Base-by-base conservation (phyloP, 768 basidiomycete species). In the Boletus subcaerulescens region DNA sequence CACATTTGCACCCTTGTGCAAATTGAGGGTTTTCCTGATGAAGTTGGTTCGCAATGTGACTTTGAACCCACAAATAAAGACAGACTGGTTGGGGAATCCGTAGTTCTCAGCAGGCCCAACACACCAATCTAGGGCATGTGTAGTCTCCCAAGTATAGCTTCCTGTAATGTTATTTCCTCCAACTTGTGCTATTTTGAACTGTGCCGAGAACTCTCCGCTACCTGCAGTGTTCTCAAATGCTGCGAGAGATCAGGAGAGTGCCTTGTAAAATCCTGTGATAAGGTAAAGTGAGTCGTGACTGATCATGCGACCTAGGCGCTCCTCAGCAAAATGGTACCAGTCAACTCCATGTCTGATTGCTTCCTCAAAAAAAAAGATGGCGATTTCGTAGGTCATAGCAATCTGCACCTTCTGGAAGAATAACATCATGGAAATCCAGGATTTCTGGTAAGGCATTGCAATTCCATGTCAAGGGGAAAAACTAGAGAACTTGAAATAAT, bases 331-430 rank as follows among this genome's bases (percentile, higher is more conserved):
- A 24, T 48, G 36, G 48, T 69, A 73, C 71, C 71, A 73, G 2
- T 48, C 52, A 8, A 31, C 45, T 1, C 52, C 70, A 50, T 69
- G 53, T 14, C 20, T 6, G 10, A 39, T 45, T 1, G 69, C 68
- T 18, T 62, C 62, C 1, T 61, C 52, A 3, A 52, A 24, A 22
- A n/a, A 71, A 69, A 14, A 33, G 42, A 22, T 11, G 24, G 0
- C 51, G 32, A n/a, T 71, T 63, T 14, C 56, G 58, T n/a, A 71
- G 63, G 14, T 67, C 60, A 13, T 53, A 33, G 5, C 58, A 56
- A 12, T 36, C 31, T 0, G 70, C 67, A 1, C 72, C 74, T 32
- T 70, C 61, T 0, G 73, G 72, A 22, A 74, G 62, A 17, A 67
- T 53, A 6, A 74, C n/a, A n/a, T n/a, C n/a, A n/a, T n/a, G n/a